phyloP scores from a whole-genome alignment of 2,329 filamentous ascomycete genomes.

The Colletotrichum zoysiae region DNA sequence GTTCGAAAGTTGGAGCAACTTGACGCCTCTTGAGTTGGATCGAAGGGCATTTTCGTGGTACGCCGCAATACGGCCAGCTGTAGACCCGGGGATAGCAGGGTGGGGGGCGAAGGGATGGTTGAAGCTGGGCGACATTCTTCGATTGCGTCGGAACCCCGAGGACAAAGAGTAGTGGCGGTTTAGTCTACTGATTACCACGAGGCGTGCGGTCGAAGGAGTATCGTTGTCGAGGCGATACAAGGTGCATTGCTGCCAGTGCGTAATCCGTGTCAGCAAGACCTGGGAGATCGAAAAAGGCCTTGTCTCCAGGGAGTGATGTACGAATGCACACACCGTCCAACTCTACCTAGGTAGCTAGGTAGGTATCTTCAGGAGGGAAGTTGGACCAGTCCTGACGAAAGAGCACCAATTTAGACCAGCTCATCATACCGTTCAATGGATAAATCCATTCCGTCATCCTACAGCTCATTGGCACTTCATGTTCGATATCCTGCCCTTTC shows the following conservation, averaged over 20 bases:
- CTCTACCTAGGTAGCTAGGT: too few relatives aligned
- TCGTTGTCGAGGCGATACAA: not conserved
- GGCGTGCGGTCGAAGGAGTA: not conserved
- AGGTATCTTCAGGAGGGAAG: not conserved
- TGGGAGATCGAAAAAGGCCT: not conserved
- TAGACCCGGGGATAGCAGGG: constrained; percentile 78
- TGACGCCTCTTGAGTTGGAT: constrained; percentile 77
- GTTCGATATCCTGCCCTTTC: not conserved
- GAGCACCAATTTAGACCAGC: not conserved
- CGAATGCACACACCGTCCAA: not conserved
- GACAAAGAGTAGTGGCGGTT: not conserved
- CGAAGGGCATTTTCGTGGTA: constrained; percentile 87
- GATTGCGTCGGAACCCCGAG: constrained; percentile 59
- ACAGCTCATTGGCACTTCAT: not conserved
- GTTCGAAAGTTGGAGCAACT: constrained; percentile 80
- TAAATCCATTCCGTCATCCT: not conserved
- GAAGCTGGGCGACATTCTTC: constrained; percentile 74
- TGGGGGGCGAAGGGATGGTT: constrained; percentile 87
- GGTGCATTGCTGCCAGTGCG: not conserved
- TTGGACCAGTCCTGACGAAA: not conserved
- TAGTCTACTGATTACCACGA: not conserved
- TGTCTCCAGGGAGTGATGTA: not conserved
- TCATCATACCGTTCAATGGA: not conserved
- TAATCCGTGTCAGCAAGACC: not conserved
- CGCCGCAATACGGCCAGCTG: constrained; percentile 78